A percentile compares a stretch with the other conserved stretches of the same genome.
Evolutionary conservation across 352 stramenopile species (phyloP).

Genomic region (Phytophthora foliorum): DNA sequence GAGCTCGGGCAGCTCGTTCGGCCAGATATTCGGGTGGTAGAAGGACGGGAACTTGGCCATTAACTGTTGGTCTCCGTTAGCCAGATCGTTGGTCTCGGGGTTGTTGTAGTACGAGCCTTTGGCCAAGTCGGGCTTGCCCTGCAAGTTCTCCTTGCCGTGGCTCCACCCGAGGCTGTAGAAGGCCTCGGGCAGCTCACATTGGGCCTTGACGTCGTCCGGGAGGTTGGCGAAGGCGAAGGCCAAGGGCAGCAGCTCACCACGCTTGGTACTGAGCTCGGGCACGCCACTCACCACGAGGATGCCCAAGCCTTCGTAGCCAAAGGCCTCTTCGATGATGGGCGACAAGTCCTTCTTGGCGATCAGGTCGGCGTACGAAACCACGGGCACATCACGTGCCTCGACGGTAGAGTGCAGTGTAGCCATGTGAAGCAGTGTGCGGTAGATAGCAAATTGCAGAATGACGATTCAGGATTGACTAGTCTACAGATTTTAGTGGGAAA

Average conservation of each 20-base stretch:
- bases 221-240: conserved; percentile 91
- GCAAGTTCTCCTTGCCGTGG: conserved; percentile 96
- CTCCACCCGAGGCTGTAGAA: conserved; percentile 97
- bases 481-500: neutral
- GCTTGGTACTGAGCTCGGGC: conserved; percentile 78
- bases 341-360: conserved; percentile 56
- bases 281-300: conserved; percentile 92
- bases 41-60: conserved; percentile 91
- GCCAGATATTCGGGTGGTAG: conserved; percentile 96
- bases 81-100: conserved; percentile 91
- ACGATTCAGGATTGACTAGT: neutral
- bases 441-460: conserved; percentile 23
- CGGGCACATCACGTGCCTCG: conserved; percentile 59
- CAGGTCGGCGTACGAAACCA: conserved; percentile 72
- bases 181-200: conserved; percentile 87
- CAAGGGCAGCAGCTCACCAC: conserved; percentile 83
- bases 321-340: conserved; percentile 77
- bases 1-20: conserved; percentile 80
- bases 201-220: conserved; percentile 73
- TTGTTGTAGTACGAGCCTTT: conserved; percentile 99
- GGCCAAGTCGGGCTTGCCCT: conserved; percentile 93
- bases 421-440: conserved; percentile 7
- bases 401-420: conserved; percentile 21
- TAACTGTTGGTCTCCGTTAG: conserved; percentile 76
- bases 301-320: conserved; percentile 91